Conservation (phyloP, 495 filamentous ascomycete genomes). For the Saxophila tyrrhenica region DNA sequence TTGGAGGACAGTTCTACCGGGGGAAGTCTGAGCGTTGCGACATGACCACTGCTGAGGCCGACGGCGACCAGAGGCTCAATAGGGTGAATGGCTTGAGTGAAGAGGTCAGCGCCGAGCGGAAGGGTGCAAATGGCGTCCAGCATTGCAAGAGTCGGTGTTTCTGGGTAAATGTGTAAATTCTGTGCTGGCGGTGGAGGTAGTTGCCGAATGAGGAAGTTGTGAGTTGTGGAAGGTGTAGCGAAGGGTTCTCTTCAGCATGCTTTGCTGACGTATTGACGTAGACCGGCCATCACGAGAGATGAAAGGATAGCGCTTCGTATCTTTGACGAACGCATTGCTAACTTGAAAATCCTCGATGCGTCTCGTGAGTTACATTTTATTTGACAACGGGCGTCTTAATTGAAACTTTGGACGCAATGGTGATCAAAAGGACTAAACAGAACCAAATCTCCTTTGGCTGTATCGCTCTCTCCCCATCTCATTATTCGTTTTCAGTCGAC, state of each 20-base stretch:
- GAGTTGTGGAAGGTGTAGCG: neutral
- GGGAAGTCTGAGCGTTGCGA: constrained; percentile 75
- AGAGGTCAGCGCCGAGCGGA: constrained; percentile 74
- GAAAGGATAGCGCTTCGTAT: neutral
- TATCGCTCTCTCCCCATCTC: constrained; percentile 2
- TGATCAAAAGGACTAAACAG: constrained; percentile 13
- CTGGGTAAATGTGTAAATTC: too few species aligned
- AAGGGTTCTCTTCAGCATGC: too few species aligned
- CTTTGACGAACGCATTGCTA: too few species aligned
- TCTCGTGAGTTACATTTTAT: neutral
- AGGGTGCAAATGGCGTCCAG: constrained; percentile 85
- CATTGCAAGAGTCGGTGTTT: constrained; percentile 35
- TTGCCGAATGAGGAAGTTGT: neutral
- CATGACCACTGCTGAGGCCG: constrained; percentile 74
- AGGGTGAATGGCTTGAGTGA: constrained; percentile 79
- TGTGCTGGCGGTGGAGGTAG: neutral
- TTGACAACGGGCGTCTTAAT: neutral
- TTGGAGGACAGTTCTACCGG: constrained; percentile 15
- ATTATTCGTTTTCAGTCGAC: neutral
- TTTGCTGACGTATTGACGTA: neutral
- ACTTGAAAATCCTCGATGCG: too few species aligned
- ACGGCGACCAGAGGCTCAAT: constrained; percentile 70
- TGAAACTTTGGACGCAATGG: constrained; percentile 3
- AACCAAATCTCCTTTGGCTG: constrained; percentile 20
- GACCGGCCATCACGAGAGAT: neutral